phyloP scores from a whole-genome alignment of 352 stramenopile genomes.

The Saprolegnia diclina region DNA sequence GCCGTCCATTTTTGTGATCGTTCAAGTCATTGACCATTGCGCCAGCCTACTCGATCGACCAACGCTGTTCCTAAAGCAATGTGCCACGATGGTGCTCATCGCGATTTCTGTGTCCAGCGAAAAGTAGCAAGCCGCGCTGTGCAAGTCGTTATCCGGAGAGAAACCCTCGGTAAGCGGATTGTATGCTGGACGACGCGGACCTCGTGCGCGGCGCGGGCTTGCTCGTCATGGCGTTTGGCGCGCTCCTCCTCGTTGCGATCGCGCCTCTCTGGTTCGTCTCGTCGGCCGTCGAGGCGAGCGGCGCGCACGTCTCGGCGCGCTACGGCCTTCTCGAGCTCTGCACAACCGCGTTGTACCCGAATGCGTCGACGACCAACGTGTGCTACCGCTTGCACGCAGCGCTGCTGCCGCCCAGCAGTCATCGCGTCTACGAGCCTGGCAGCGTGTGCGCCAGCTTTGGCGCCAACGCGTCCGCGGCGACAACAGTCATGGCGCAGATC shows the following conservation, averaged over 20 bases:
- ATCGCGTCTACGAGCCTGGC: not conserved
- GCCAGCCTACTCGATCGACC: no score
- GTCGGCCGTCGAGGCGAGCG: not conserved
- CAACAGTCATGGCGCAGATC: not conserved
- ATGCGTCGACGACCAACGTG: not conserved
- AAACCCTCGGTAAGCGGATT: not conserved
- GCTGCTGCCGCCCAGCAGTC: not conserved
- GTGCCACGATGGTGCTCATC: no score
- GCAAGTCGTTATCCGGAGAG: not conserved
- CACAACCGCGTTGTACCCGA: not conserved
- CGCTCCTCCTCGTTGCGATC: not conserved
- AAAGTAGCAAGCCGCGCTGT: no score
- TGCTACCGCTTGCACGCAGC: slow-evolving; percentile 3
- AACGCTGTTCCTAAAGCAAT: no score
- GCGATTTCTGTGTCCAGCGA: no score
- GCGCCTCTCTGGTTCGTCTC: not conserved
- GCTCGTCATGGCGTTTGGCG: not conserved
- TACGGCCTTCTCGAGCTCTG: not conserved
- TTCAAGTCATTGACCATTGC: no score
- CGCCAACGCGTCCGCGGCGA: not conserved
- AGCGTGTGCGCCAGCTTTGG: not conserved
- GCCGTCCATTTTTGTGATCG: no score
- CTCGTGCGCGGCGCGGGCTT: not conserved
- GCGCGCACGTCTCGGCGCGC: not conserved
- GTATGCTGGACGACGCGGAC: not conserved